Base-by-base conservation (phyloP, 345 rosid species). In the Populus pruinosa region DNA sequence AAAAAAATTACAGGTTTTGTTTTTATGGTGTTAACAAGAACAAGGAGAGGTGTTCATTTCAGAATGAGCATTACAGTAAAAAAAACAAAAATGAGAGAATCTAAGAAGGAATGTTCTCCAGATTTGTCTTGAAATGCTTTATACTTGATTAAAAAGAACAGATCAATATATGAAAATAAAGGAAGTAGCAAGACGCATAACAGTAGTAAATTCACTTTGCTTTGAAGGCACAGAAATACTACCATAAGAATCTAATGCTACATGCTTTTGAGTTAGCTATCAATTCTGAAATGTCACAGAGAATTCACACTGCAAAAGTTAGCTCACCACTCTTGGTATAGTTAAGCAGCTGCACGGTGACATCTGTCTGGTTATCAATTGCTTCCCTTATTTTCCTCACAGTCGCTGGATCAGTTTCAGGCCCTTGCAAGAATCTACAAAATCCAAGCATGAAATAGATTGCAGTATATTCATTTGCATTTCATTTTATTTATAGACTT, bases 321-420 rank as follows among this genome's bases (percentile, higher is more conserved):
- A 69, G 70, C 88, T 67, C 86, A 95, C 99, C 98, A 76, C 89
- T 93, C 90, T 95, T 95, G 0, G 99, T 90, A 73, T 92, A 95
- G 89, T 95, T 95, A 67, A 95, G 93, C 77, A 95, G 87, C 89
- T 95, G 99, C 82, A 95, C 97, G 0, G 98, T 95, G 36, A 92
- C 96, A 64, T 95, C 99, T 35, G 87, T 89, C 81, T 95, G 90
- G 85, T 89, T 91, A 83, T 95, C 96, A 77, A 95, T 93, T 79
- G 99, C 99, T 5, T 87, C 86, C 77, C 99, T 82, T 69, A 93
- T 92, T 81, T 95, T 92, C 87, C 85, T 91, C 64, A 95, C 99
- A 8, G 99, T 93, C 5, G 92, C 87, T 27, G 89, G 93, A 89
- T 95, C 96, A 76, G 99, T 95, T 87, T 95, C 99, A 66, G 99